A percentile compares a stretch with the other conserved stretches of the same genome.
These are phyloP conservation scores for Sporothrix curviconia DNA, from an alignment of 2,329 filamentous ascomycete genomes.

Conservation along the genomic window DNA sequence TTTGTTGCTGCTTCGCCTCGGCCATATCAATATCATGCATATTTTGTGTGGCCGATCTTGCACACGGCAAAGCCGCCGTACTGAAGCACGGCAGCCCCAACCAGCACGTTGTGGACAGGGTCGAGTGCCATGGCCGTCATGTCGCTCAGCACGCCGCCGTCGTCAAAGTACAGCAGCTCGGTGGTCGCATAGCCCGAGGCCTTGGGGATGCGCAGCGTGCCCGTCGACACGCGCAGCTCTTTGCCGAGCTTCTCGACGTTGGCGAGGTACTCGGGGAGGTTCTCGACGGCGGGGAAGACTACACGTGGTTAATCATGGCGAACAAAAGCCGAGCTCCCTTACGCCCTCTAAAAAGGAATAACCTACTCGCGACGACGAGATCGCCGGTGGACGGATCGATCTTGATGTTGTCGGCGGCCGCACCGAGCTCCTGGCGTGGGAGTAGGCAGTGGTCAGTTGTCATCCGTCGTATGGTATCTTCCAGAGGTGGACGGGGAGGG, in stretches of 20 bases:
- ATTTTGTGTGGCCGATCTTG: conserved; percentile 1
- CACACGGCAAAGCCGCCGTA: conserved; percentile 11
- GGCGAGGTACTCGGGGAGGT: conserved; percentile 8
- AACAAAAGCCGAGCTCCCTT: not conserved
- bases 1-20: too few species aligned
- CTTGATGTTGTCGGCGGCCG: conserved; percentile 8
- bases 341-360: too few species aligned
- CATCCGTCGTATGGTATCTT: too few species aligned
- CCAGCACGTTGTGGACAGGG: not conserved
- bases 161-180: conserved; percentile 8
- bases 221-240: not conserved
- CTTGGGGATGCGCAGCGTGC: not conserved
- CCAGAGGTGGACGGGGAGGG: too few species aligned
- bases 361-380: not conserved
- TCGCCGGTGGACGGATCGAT: not conserved
- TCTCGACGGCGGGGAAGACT: conserved; percentile 9
- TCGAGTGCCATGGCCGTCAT: conserved; percentile 12
- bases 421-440: not conserved
- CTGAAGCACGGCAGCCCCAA: conserved; percentile 6
- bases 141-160: conserved; percentile 9
- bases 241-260: conserved; percentile 10
- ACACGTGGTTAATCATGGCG: not conserved
- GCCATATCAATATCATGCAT: too few species aligned
- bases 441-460: not conserved
- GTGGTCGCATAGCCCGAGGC: not conserved